Percentiles rank a stretch among this genome's conserved stretches.
These are phyloP conservation scores for Verticillium isaacii DNA, from an alignment of 2,329 filamentous ascomycete genomes.

Conservation along the genomic window DNA sequence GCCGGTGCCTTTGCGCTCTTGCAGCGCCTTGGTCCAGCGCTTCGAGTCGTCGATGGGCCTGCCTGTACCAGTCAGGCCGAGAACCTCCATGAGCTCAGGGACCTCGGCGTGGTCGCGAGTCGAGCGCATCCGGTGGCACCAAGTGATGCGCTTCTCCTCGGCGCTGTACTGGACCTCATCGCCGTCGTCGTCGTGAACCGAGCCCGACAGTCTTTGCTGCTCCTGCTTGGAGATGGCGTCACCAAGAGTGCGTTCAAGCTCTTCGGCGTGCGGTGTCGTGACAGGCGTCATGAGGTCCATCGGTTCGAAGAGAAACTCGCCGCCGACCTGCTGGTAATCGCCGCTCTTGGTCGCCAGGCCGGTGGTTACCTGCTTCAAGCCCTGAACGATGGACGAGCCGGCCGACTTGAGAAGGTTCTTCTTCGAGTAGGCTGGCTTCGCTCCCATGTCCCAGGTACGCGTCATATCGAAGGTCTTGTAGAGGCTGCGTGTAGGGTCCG, in stretches of 20 bases:
- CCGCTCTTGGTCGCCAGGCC: slow-evolving; percentile 61
- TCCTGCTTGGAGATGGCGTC: slow-evolving; percentile 7
- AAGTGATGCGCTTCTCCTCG: slow-evolving; percentile 60
- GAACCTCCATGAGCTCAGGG: slow-evolving; percentile 56
- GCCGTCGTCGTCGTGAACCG: slow-evolving; percentile 13
- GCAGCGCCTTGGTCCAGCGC: slow-evolving; percentile 41
- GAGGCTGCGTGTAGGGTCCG: slow-evolving; percentile 64
- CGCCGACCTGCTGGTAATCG: slow-evolving; percentile 65
- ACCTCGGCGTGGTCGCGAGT: slow-evolving; percentile 76
- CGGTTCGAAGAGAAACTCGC: slow-evolving; percentile 73
- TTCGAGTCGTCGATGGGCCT: slow-evolving; percentile 32
- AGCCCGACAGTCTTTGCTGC: slow-evolving; percentile 6
- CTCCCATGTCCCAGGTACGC: slow-evolving; percentile 55
- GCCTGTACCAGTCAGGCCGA: slow-evolving; percentile 49
- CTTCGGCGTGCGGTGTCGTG: slow-evolving; percentile 35
- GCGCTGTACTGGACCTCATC: slow-evolving; percentile 19
- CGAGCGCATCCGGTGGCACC: slow-evolving; percentile 78
- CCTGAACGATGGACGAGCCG: slow-evolving; percentile 47
- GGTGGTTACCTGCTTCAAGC: slow-evolving; percentile 49
- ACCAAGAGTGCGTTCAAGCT: slow-evolving; percentile 25
- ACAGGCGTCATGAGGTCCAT: slow-evolving; percentile 37
- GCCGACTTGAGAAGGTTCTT: slow-evolving; percentile 47
- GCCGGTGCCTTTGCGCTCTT: slow-evolving; percentile 49
- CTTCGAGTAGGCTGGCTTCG: slow-evolving; percentile 59
- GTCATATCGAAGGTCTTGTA: slow-evolving; percentile 67